Evolutionary conservation across 768 basidiomycete genomes (phyloP).

Genomic region (Porpolomopsis calyptriformis): DNA sequence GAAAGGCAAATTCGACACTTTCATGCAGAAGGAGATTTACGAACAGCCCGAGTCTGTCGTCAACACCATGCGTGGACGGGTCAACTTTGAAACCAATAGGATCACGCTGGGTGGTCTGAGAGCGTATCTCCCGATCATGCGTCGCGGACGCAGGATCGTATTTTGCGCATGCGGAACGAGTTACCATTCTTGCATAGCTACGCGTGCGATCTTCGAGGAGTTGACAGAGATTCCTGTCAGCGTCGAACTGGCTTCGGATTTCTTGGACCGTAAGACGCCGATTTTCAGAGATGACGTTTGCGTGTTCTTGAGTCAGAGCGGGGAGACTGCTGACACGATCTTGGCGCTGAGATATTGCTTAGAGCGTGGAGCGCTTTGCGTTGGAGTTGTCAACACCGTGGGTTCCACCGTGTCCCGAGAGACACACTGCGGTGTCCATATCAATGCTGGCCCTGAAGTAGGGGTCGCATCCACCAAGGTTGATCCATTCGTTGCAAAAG

Average conservation of each 20-base stretch:
- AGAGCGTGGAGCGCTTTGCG: constrained; percentile 90
- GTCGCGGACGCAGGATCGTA: constrained; percentile 87
- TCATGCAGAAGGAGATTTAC: constrained; percentile 99
- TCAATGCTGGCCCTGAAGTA: constrained; percentile 98
- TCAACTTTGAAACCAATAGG: constrained; percentile 89
- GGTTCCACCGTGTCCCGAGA: constrained; percentile 96
- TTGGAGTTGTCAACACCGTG: constrained; percentile 98
- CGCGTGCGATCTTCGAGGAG: constrained; percentile 96
- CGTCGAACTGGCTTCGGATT: constrained; percentile 95
- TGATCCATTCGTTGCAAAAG: constrained; percentile 5
- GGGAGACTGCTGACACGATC: constrained; percentile 98
- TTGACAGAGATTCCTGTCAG: constrained; percentile 97
- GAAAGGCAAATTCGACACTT: constrained; percentile 99
- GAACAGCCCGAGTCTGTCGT: constrained; percentile 98
- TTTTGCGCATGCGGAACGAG: constrained; percentile 98
- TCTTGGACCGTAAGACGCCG: constrained; percentile 96
- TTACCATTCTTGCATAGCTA: constrained; percentile 95
- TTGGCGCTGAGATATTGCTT: constrained; percentile 92
- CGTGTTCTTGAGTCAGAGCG: constrained; percentile 93
- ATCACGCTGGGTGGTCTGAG: constrained; percentile 94
- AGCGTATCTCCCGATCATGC: constrained; percentile 90
- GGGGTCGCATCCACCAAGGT: constrained; percentile 99
- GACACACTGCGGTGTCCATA: constrained; percentile 98
- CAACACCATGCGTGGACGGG: constrained; percentile 99
- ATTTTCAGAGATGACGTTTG: constrained; percentile 99